Base-by-base conservation (phyloP, 2,329 filamentous ascomycete species). In the Colletotrichum scovillei region DNA sequence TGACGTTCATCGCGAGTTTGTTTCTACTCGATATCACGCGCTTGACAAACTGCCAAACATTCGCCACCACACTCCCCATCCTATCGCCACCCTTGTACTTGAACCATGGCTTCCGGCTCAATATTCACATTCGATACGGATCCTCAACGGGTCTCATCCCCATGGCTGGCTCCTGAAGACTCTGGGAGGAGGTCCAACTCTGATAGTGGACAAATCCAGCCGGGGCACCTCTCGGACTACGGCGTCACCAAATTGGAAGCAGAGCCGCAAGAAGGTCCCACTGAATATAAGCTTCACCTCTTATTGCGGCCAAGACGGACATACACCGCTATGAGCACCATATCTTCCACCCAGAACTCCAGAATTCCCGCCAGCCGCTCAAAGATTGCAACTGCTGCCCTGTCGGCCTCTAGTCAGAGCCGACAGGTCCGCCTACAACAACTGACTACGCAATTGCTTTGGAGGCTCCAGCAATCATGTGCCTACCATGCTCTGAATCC, bases 91-190 rank as follows among this genome's bases (percentile, higher is more conserved):
- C 24, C 30, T 14, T 32, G 42, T 55, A 49, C 28, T 38, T 77
- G 11, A 67, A 65, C 30, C 7, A 97, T 97, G 94, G 96, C 97
- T 72, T 98, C 96, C 14, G 96, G 97, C 73, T 98, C 96, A 9
- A 94, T 99, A 77, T 99, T 99, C 81, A 98, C 96, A 0, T 99
- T 94, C 81, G 95, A 98, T 75, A 92, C 94, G 2, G 93, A 98
- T 76, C 94, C 95, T 58, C 94, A 94, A 2, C 88, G 94, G 81
- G 95, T 98, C 46, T 93, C 94, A 16, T 98, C 96, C 22, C 97
- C 97, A 19, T 99, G 97, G 97, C 89, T 93, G 64, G 90, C 87
- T 12, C 88, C 92, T 0, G 85, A 87, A 52, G 85, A 86, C 53
- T 76, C 84, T 32, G 82, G 81, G 67, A 83, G 80, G 63, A 82